phyloP scores from a whole-genome alignment of 495 filamentous ascomycete genomes.

The Trichodelitschia bisporula region DNA sequence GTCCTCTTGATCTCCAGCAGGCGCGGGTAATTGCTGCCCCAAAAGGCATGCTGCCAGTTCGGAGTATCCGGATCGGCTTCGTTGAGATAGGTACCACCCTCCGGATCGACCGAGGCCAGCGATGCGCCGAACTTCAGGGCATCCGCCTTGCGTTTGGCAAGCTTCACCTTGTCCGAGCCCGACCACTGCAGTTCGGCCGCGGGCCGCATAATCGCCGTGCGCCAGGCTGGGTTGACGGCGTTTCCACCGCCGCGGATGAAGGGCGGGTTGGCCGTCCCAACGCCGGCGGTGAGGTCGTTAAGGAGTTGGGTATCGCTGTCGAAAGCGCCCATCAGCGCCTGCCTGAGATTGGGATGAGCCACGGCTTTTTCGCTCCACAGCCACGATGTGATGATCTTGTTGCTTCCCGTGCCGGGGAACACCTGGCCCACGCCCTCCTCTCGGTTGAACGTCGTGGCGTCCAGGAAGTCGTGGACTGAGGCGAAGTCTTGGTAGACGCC shows the following conservation, averaged over 20 bases:
- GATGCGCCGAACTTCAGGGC: background rate
- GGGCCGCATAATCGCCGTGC: background rate
- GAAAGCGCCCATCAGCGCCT: background rate
- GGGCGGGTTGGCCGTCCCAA: constrained; percentile 1
- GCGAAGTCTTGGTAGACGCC: too few relatives aligned
- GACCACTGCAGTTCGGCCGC: background rate
- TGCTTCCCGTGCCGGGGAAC: background rate
- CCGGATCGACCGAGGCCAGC: background rate
- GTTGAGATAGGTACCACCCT: constrained; percentile 1
- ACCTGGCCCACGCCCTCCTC: too few relatives aligned
- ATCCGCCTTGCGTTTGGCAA: background rate
- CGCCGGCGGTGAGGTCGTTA: background rate
- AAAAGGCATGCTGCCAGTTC: constrained; percentile 1
- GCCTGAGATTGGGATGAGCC: background rate
- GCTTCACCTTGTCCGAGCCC: background rate
- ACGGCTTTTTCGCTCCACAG: background rate
- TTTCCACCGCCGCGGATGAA: background rate
- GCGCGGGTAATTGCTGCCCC: constrained; percentile 1
- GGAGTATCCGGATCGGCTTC: background rate
- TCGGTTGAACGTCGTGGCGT: too few relatives aligned
- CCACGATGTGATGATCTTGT: background rate
- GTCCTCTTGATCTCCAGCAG: constrained; percentile 8
- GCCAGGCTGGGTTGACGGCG: constrained; percentile 1
- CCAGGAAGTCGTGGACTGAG: too few relatives aligned
- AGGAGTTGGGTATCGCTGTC: background rate